Percentiles rank a stretch among this genome's conserved stretches.
Conservation (phyloP, 345 rosid species). For the Triadica sebifera region DNA sequence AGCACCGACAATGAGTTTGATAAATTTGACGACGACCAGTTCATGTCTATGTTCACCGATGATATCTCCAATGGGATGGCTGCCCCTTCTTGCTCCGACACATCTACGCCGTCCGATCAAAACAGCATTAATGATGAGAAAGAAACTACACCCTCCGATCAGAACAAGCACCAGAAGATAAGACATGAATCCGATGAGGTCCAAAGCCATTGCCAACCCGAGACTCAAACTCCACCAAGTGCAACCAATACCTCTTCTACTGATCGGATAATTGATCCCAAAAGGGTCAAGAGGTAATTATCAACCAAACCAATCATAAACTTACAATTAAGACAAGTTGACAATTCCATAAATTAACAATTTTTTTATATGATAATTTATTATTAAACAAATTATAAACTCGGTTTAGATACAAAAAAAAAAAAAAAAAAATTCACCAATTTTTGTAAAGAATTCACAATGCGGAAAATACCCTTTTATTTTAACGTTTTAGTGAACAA, state of each 20-base stretch:
- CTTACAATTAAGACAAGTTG: too few relatives aligned
- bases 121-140: conserved; percentile 34
- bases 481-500: too few relatives aligned
- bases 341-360: too few relatives aligned
- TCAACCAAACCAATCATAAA: too few relatives aligned
- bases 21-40: conserved; percentile 34
- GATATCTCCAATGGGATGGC: conserved; percentile 20
- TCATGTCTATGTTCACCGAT: conserved; percentile 34
- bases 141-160: conserved; percentile 11
- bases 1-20: conserved; percentile 18
- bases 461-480: too few relatives aligned
- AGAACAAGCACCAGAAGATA: background rate
- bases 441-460: too few relatives aligned
- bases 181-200: conserved; percentile 25
- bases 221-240: conserved; percentile 11
- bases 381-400: too few relatives aligned
- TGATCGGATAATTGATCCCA: conserved; percentile 28
- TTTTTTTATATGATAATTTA: too few relatives aligned
- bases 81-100: conserved; percentile 23
- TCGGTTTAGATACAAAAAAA: too few relatives aligned
- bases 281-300: conserved; percentile 32
- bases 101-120: conserved; percentile 33
- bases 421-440: too few relatives aligned
- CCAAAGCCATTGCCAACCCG: conserved; percentile 23
- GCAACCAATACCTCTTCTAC: conserved; percentile 5